Evolutionary conservation across 345 rosid species (phyloP).

Genomic region (Rhizophora mangle): DNA sequence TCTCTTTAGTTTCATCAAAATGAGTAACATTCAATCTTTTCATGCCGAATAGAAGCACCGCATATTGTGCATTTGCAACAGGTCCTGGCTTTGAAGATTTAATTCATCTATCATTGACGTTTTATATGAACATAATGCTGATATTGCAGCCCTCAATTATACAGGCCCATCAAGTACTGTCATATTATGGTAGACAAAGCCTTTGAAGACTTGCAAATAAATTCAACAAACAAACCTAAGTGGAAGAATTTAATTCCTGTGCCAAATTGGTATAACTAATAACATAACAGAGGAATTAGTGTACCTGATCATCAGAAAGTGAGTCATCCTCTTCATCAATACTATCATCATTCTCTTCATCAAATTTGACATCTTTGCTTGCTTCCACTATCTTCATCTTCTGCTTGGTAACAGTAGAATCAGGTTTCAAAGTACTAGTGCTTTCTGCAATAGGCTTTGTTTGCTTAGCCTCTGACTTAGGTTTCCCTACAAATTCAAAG

Average conservation of each 20-base stretch:
- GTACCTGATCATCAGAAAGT: constrained; percentile 41
- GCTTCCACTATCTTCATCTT: not conserved
- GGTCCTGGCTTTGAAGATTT: no score
- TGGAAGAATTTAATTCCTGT: not conserved
- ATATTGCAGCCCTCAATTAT: no score
- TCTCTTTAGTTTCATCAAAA: not conserved
- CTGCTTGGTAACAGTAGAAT: constrained; percentile 22
- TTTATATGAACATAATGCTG: no score
- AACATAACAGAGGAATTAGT: not conserved
- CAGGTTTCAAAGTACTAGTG: constrained; percentile 22
- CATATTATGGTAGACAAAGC: not conserved
- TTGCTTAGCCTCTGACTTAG: constrained; percentile 17
- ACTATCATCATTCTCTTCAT: not conserved
- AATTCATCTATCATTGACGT: no score
- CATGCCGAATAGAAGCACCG: no score
- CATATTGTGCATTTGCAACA: no score
- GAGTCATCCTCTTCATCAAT: not conserved
- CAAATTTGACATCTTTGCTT: not conserved
- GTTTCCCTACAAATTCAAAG: constrained; percentile 25
- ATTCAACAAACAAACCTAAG: not conserved
- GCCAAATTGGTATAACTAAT: not conserved
- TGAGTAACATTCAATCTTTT: not conserved
- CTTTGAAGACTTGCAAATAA: not conserved
- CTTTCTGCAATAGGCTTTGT: constrained; percentile 5
- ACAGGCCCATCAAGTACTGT: no score